A percentile compares a stretch with the other conserved stretches of the same genome.
phyloP scores from a whole-genome alignment of 768 basidiomycete genomes.

The Xanthoconium stramineum region DNA sequence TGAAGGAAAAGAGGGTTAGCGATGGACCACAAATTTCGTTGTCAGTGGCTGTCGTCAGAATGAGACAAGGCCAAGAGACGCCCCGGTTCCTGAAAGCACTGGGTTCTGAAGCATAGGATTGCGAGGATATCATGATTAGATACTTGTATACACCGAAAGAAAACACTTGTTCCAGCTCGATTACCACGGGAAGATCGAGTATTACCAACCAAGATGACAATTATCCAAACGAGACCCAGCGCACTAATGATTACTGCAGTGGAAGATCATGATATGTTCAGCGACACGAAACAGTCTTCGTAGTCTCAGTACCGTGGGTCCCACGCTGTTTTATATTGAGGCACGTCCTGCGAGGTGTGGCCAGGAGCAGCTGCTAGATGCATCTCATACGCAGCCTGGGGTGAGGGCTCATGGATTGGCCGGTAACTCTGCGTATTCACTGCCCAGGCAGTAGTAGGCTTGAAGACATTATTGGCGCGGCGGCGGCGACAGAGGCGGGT shows the following conservation, averaged over 20 bases:
- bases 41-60: constrained; percentile 13
- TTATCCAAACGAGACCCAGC: background rate
- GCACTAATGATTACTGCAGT: background rate
- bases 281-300: background rate
- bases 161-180: background rate
- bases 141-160: background rate
- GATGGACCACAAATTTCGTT: constrained; percentile 10
- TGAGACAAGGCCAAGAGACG: constrained; percentile 35
- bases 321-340: constrained; percentile 25
- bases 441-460: constrained; percentile 6
- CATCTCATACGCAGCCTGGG: constrained; percentile 28
- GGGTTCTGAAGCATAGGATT: background rate
- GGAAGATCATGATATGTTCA: background rate
- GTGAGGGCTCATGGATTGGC: constrained; percentile 25
- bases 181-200: background rate
- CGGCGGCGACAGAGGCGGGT: constrained; percentile 11
- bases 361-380: constrained; percentile 18
- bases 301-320: constrained; percentile 17
- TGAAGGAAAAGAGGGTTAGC: constrained; percentile 29
- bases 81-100: background rate
- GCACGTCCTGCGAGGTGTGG: constrained; percentile 11
- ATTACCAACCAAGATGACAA: background rate
- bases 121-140: background rate
- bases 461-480: constrained; percentile 4
- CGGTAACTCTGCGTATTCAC: constrained; percentile 14